Evolutionary conservation across 2,329 filamentous ascomycete species (phyloP).

Genomic region (Dactylellina sp.): DNA sequence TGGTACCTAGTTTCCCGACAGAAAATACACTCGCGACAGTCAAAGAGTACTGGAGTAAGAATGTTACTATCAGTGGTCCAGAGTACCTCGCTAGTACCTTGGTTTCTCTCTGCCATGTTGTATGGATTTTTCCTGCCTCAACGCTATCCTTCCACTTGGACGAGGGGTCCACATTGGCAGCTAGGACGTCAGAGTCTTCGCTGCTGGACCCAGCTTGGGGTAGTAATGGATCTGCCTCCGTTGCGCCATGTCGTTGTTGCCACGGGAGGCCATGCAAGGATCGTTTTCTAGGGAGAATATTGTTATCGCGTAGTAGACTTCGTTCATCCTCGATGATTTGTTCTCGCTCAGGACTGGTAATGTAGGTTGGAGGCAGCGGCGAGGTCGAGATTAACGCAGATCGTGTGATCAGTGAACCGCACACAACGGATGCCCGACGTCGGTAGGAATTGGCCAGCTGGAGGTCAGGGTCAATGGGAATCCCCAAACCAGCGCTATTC

Average conservation of each 20-base stretch:
- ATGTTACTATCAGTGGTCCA: constrained; percentile 77
- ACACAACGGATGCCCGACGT: constrained; percentile 56
- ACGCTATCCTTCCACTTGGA: constrained; percentile 89
- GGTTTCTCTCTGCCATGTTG: constrained; percentile 89
- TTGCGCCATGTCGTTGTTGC: constrained; percentile 66
- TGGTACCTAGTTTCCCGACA: constrained; percentile 78
- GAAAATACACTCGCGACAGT: constrained; percentile 85
- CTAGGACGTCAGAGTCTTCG: constrained; percentile 27
- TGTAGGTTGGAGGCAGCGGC: constrained; percentile 58
- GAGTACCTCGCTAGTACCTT: constrained; percentile 82
- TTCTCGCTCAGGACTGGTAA: constrained; percentile 71
- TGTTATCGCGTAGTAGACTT: constrained; percentile 74
- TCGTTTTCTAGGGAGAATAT: constrained; percentile 74
- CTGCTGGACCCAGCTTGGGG: constrained; percentile 33
- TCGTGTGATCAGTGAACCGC: constrained; percentile 58
- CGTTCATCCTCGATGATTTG: constrained; percentile 71
- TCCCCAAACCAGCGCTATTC: constrained; percentile 24
- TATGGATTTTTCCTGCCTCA: constrained; percentile 81
- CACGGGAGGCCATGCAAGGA: constrained; percentile 62
- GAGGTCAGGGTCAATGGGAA: constrained; percentile 45
- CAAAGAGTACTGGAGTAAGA: constrained; percentile 83
- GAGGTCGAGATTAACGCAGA: constrained; percentile 57
- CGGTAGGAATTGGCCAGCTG: constrained; percentile 55
- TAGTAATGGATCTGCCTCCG: constrained; percentile 63
- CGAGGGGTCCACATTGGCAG: constrained; percentile 66